These are phyloP conservation scores for Cyclanthera cordifolia DNA, from an alignment of 306 rosid genomes.

Conservation along the genomic window DNA sequence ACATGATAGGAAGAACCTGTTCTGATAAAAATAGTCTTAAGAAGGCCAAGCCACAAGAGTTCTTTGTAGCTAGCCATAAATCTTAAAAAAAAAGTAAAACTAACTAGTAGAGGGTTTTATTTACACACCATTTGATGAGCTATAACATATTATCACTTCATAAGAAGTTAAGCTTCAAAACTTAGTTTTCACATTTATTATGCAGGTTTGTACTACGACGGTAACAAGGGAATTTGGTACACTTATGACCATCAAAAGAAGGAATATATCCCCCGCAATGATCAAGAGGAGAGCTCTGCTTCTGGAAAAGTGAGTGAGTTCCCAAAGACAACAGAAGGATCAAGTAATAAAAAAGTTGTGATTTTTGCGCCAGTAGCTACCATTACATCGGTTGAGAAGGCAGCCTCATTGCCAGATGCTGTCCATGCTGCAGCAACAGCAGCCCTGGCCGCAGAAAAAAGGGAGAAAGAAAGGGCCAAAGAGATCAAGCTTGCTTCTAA, in stretches of 20 bases:
- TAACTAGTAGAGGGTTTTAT: not conserved
- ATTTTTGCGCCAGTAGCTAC: conserved; percentile 91
- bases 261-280: conserved; percentile 74
- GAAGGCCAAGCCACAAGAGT: not conserved
- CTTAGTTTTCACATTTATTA: conserved; percentile 13
- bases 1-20: not conserved
- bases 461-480: conserved; percentile 73
- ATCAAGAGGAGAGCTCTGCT: conserved; percentile 51
- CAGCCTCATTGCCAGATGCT: conserved; percentile 81
- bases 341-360: conserved; percentile 54
- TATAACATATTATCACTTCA: not conserved
- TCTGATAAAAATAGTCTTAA: not conserved
- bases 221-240: conserved; percentile 81
- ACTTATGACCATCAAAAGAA: conserved; percentile 71
- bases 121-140: not conserved
- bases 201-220: conserved; percentile 86
- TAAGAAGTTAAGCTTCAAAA: too few relatives aligned
- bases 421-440: conserved; percentile 91
- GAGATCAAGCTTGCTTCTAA: conserved; percentile 93
- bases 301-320: conserved; percentile 45
- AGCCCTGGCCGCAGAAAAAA: conserved; percentile 92
- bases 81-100: not conserved
- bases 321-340: conserved; percentile 51
- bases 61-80: not conserved
- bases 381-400: conserved; percentile 48